Evolutionary conservation across 805 yeast genomes (phyloP).

Genomic region (Pichia pseudocactophila): DNA sequence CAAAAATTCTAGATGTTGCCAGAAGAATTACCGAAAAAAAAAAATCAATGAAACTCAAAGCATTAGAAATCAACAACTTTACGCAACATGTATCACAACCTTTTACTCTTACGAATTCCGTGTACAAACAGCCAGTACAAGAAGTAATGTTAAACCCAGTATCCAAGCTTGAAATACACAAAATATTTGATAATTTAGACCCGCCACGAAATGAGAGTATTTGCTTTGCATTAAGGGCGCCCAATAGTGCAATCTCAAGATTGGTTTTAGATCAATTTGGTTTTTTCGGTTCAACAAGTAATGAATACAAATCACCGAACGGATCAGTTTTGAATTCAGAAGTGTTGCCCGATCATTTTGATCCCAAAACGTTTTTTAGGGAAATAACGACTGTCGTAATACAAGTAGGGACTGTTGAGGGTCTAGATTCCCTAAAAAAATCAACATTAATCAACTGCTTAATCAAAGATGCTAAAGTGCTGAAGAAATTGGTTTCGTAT

Average conservation of each 20-base stretch:
- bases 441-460: slow-evolving; percentile 1
- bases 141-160: too few species aligned
- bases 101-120: background rate
- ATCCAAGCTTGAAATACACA: background rate
- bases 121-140: too few species aligned
- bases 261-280: slow-evolving; percentile 17
- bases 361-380: slow-evolving; percentile 31
- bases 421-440: background rate
- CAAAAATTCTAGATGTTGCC: slow-evolving; percentile 27
- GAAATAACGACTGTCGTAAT: slow-evolving; percentile 37
- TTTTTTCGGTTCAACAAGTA: slow-evolving; percentile 15
- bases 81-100: slow-evolving; percentile 21
- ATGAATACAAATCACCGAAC: background rate
- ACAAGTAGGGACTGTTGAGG: slow-evolving; percentile 39
- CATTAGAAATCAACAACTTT: slow-evolving; percentile 29
- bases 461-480: slow-evolving; percentile 7
- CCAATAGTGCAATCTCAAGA: slow-evolving; percentile 21
- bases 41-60: slow-evolving; percentile 29
- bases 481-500: slow-evolving; percentile 7
- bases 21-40: slow-evolving; percentile 15
- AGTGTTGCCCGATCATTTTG: slow-evolving; percentile 34
- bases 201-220: slow-evolving; percentile 4
- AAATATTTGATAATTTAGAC: slow-evolving; percentile 2
- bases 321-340: slow-evolving; percentile 25
- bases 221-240: slow-evolving; percentile 31